Evolutionary conservation across 2,329 filamentous ascomycete genomes (phyloP), one percentile per base, ranked within the genome.

Genomic region (Fonsecaea pedrosoi): DNA sequence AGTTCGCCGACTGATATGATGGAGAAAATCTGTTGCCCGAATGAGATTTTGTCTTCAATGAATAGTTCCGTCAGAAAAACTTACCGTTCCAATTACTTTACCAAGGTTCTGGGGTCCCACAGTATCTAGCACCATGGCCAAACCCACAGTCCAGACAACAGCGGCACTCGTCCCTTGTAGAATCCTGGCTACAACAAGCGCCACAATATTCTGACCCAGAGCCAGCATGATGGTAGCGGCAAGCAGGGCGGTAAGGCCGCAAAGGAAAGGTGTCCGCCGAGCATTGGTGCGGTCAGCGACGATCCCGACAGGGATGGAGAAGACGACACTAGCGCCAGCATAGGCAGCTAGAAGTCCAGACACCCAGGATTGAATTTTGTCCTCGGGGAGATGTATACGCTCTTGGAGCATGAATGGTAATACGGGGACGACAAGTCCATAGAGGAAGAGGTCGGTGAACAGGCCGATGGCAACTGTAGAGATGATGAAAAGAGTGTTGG

Each of bases 51-150:
- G 7, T 61, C n/a, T 18, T 37, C 1, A 9, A 13, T 13, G 7
- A n/a, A 18, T 10, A 35, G 13, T 18, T 7, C 35, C 21, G 67
- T 64, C 67, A 71, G 34, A 25, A 54, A 54, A 7, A 64, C 78
- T 74, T 70, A 85, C 81, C 54, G 84, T 83, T 13, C 87, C 87
- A 72, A 90, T 85, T 1, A 84, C 85, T 73, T 87, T 87, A 2
- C 87, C 88, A 42, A 90, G 74, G 55, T 86, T 85, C 58, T 84
- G 79, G 2, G 78, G 80, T 0, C 83, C 80, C 6, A 89, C 86
- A 0, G 86, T 87, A 72, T 89, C 87, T 4, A 87, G 77, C 45
- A 86, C 80, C 66, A 89, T 79, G 1, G 87, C 85, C 10, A 89
- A 76, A 0, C 86, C 85, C 9, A 86, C 83, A 0, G 85, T 87